These are phyloP conservation scores for Boletus coccyginus DNA, from an alignment of 768 basidiomycete species.

Conservation along the genomic window DNA sequence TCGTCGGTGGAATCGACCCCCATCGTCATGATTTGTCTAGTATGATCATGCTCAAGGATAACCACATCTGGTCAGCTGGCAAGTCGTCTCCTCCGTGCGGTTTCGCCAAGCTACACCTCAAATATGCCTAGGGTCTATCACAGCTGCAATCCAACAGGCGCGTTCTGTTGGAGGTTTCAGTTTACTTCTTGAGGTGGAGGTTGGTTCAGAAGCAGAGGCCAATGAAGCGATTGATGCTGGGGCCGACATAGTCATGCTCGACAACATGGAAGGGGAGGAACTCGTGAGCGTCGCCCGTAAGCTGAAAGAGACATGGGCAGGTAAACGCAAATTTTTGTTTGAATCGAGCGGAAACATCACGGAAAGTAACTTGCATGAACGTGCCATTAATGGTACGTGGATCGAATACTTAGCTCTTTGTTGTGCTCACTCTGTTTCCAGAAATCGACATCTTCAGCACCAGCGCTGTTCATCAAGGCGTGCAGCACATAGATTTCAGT, in stretches of 20 bases:
- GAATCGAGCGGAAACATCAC: constrained; percentile 97
- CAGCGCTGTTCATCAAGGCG: constrained; percentile 86
- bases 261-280: constrained; percentile 82
- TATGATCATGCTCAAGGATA: constrained; percentile 99
- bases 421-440: constrained; percentile 30
- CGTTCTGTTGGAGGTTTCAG: constrained; percentile 90
- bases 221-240: constrained; percentile 97
- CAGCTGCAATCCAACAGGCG: constrained; percentile 80
- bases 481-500: constrained; percentile 94
- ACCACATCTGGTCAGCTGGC: constrained; percentile 98
- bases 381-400: constrained; percentile 75
- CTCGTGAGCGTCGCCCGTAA: constrained; percentile 64
- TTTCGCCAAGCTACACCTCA: background rate
- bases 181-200: constrained; percentile 91
- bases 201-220: constrained; percentile 82
- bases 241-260: constrained; percentile 93
- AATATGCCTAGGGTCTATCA: constrained; percentile 71
- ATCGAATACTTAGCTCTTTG: background rate
- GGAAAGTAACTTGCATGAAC: constrained; percentile 75
- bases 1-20: constrained; percentile 93
- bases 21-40: constrained; percentile 96
- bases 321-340: constrained; percentile 80
- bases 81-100: constrained; percentile 13
- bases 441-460: constrained; percentile 96
- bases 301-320: constrained; percentile 77